Conservation (phyloP, 2,329 filamentous ascomycete species). For the Metarhizium anisopliae region DNA sequence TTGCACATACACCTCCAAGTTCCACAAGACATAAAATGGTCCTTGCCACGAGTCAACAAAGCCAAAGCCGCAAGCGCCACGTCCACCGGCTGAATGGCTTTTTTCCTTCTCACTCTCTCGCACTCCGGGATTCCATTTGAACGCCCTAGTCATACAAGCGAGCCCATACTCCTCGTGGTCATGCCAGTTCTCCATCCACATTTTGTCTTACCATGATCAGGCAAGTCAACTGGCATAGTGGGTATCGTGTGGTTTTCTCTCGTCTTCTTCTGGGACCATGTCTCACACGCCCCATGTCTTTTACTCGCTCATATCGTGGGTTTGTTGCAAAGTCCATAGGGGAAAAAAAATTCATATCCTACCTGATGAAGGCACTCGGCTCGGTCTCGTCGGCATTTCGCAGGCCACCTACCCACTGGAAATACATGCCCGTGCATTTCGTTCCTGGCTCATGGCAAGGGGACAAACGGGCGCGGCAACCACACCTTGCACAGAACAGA, state of each 20-base stretch:
- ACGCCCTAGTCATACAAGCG: no score
- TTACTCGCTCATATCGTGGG: background rate
- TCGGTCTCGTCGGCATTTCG: background rate
- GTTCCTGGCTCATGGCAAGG: background rate
- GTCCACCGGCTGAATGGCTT: background rate
- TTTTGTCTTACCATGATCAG: background rate
- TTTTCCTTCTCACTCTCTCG: background rate
- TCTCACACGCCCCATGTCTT: background rate
- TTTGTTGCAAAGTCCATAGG: background rate
- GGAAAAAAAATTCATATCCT: background rate
- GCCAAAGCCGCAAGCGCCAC: background rate
- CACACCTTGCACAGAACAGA: no score
- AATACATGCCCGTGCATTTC: background rate
- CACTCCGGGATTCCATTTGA: background rate
- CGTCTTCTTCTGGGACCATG: background rate
- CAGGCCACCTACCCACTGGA: background rate
- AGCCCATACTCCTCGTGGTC: background rate
- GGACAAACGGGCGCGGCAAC: no score
- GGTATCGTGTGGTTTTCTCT: background rate
- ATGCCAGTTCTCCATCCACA: background rate
- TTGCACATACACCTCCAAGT: background rate
- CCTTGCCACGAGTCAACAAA: background rate
- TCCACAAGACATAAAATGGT: background rate
- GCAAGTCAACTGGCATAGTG: background rate
- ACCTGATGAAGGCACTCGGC: background rate